A percentile compares a stretch with the other conserved stretches of the same genome.
These are phyloP conservation scores for Oenanthe sinensis DNA, from an alignment of 129 eudicot species.

Conservation along the genomic window DNA sequence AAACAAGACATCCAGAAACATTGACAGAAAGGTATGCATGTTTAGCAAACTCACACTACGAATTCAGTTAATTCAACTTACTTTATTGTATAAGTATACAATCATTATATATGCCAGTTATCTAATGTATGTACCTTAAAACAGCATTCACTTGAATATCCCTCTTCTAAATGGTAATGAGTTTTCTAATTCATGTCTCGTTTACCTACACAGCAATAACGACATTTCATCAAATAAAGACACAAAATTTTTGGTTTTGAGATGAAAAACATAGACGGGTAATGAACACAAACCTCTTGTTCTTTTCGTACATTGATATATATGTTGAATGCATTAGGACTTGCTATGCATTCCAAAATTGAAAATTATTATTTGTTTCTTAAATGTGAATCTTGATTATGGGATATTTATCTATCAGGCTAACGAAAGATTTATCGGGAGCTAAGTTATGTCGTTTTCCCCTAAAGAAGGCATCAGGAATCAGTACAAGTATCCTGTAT, in stretches of 20 bases:
- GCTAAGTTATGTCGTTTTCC: not conserved
- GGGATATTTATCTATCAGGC: not conserved
- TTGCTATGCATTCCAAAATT: not conserved
- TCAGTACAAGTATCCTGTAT: not conserved
- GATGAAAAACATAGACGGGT: not conserved
- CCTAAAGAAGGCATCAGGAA: not conserved
- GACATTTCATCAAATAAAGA: constrained; percentile 12
- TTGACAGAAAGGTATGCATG: too few relatives aligned
- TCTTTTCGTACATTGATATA: not conserved
- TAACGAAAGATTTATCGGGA: not conserved
- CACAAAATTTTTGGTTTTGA: not conserved
- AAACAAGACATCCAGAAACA: too few relatives aligned
- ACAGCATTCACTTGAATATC: not conserved
- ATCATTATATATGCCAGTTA: too few relatives aligned
- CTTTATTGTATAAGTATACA: too few relatives aligned
- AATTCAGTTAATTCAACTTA: too few relatives aligned
- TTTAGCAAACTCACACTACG: too few relatives aligned
- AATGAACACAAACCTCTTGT: not conserved
- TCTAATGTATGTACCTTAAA: not conserved
- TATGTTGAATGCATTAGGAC: not conserved
- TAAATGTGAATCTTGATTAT: not conserved
- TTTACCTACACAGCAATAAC: constrained; percentile 22
- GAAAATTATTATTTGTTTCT: not conserved
- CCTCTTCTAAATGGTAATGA: not conserved
- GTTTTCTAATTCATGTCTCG: constrained; percentile 7